Evolutionary conservation across 2,329 filamentous ascomycete species (phyloP), one percentile per base, ranked within the genome.

Genomic region (Purpureocillium lavendulum): DNA sequence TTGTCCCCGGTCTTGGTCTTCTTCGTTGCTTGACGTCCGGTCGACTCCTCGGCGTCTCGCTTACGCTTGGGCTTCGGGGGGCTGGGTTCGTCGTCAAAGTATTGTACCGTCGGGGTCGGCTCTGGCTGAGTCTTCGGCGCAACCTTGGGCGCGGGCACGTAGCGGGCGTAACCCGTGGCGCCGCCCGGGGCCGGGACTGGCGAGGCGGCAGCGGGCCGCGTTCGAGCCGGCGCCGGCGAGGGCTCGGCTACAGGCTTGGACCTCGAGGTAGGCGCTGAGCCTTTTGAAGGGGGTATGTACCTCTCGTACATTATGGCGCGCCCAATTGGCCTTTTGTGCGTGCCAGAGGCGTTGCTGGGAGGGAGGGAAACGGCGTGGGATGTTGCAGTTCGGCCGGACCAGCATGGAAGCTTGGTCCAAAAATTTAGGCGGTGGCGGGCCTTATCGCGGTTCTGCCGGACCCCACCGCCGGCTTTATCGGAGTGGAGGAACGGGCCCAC

Each of bases 371-470:
- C 8, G 24, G 37, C 24, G 15, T 14, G 11, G 17, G 14, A 24
- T 17, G 35, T 30, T 30, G 35, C 24, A 26, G 21, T 5, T 26
- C 10, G 21, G 21, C 21, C 6, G 10, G 21, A 10, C 10, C 6
- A 26, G 21, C 21, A 28, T 17, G 11, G 28, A 26, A 39, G 33
- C 40, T 39, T 32, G 15, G 6, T 40, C 52, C 53, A 59, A 63
- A 60, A 51, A 56, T 60, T 64, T 61, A 54, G 55, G 43, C 44
- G 45, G 39, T 49, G 35, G 29, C 31, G 46, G 28, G 38, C 44
- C 55, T 63, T 64, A 60, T 59, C 58, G 48, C 18, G 11, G 40
- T 64, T 64, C 52, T 66, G 64, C 64, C 61, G 10, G 3, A 0
- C 1, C 8, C 33, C 41, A 66, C 63, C 62, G 60, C 64, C 47